Evolutionary conservation across 106 monocot species (phyloP), one percentile per base, ranked within the genome.

Genomic region (Narthecium ossifragum): DNA sequence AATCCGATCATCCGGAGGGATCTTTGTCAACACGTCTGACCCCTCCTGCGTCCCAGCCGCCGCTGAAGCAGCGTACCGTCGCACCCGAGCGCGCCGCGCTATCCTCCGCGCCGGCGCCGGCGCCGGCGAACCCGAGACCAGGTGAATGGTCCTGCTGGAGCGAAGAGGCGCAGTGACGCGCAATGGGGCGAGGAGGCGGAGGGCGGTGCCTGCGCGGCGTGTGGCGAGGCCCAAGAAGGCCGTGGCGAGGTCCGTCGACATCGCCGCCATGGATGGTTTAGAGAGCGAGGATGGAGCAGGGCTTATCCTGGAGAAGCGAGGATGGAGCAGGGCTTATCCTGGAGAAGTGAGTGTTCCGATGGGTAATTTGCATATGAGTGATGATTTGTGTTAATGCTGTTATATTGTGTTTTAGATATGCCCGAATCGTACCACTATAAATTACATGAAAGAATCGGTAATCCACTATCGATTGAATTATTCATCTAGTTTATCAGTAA

Each of bases 1-100:
- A 31, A 85, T 79, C 26, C 84, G 78, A 49, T 69, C 47, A 51
- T 85, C 84, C 21, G 84, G 75, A 4, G 79, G 79, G 11, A 79
- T 68, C 66, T 69, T 72, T 56, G 75, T 72, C 64, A 58, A 1
- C 13, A 72, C 52, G 37, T 73, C 77, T 7, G 69, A 69, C 24
- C 32, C 65, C 43, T 76, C 79, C 51, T 64, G 46, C n/a, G 78
- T 57, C 26, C 71, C 46, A 23, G 58, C 30, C 3, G 74, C 59
- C 1, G 75, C 60, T 14, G 43, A 43, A 13, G 84, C 65, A 8
- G 64, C 45, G 55, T 79, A 79, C 46, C 79, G 34, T n/a, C 73
- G 60, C 46, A 30, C 15, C 15, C 61, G 30, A 21, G n/a, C n/a
- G 26, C 53, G n/a, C 56, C 64, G 26, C 13, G 47, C 29, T 24